Percentiles rank a stretch among this genome's conserved stretches.
Conservation (phyloP, 2,329 filamentous ascomycete species). For the Colletotrichum somersetense region DNA sequence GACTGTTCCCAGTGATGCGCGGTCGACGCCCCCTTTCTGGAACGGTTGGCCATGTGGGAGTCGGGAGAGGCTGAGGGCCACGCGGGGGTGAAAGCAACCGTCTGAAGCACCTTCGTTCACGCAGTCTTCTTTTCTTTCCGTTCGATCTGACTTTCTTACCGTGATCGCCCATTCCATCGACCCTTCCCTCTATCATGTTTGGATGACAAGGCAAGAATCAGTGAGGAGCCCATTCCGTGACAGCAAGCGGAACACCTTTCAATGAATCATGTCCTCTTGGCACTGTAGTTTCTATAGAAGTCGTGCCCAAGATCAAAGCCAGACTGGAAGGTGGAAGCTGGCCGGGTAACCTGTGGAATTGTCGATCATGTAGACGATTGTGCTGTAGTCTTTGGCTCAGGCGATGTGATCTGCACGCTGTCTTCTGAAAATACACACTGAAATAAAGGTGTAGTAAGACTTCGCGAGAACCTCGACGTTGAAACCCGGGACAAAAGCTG, state of each 20-base stretch:
- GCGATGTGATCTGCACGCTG: not conserved
- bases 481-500: not conserved
- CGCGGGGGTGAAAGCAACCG: not conserved
- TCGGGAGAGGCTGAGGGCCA: not conserved
- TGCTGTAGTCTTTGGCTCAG: not conserved
- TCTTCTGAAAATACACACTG: not conserved
- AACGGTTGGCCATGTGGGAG: not conserved
- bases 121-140: not conserved
- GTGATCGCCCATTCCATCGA: not conserved
- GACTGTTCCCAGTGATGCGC: not conserved
- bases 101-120: not conserved
- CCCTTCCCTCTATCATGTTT: not conserved
- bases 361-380: not conserved
- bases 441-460: not conserved
- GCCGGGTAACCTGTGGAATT: not conserved
- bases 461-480: not conserved
- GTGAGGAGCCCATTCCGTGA: not conserved
- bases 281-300: not conserved
- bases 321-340: not conserved
- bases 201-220: not conserved
- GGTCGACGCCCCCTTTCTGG: not conserved
- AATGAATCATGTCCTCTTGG: not conserved
- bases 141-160: not conserved
- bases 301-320: not conserved
- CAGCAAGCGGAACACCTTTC: not conserved